Conservation (phyloP, 345 rosid species). For the Anacardium occidentale region DNA sequence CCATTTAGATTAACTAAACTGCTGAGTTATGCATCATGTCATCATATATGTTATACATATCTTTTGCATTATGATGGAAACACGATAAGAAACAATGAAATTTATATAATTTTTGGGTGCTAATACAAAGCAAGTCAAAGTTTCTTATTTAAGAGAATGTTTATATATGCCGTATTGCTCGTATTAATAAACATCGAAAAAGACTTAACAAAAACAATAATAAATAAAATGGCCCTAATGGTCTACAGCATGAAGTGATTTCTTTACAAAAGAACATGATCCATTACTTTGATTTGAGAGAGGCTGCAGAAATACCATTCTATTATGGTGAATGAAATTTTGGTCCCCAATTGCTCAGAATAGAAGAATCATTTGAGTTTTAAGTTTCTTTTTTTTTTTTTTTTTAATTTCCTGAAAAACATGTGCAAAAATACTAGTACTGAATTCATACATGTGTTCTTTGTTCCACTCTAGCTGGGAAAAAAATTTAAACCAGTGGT, state of each 20-base stretch:
- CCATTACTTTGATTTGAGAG: not conserved
- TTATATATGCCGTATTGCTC: too few species aligned
- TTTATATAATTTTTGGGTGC: too few species aligned
- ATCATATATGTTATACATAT: too few species aligned
- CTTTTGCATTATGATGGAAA: too few species aligned
- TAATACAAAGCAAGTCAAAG: too few species aligned
- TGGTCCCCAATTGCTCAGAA: not conserved
- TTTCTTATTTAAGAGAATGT: not conserved
- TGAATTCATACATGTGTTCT: not conserved
- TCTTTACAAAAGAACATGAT: not conserved
- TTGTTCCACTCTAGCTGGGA: not conserved
- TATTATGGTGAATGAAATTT: not conserved
- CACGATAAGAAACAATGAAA: too few species aligned
- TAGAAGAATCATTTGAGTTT: not conserved
- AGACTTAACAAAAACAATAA: conserved; percentile 1
- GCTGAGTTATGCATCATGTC: too few species aligned
- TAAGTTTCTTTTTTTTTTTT: not conserved
- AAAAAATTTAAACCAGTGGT: not conserved
- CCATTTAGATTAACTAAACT: too few species aligned
- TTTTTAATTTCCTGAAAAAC: not conserved
- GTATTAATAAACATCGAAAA: conserved; percentile 8
- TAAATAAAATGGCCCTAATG: not conserved
- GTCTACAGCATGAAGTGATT: not conserved
- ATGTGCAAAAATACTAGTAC: not conserved
- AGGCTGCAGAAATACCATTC: not conserved